phyloP scores from a whole-genome alignment of 1,139 yeast genomes.

The Citeromyces siamensis region DNA sequence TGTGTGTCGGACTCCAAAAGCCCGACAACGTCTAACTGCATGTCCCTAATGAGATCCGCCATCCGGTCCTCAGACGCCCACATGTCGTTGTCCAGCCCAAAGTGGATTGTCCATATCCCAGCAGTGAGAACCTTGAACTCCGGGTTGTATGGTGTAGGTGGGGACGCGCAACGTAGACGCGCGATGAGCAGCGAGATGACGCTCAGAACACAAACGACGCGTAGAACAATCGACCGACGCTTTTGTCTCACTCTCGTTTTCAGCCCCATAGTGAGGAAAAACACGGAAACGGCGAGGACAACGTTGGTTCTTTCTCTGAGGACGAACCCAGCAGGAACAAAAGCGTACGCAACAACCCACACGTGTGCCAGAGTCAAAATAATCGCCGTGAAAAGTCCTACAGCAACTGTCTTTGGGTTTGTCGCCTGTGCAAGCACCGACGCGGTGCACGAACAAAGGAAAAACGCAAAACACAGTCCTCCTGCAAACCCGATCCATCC shows the following conservation, averaged over 20 bases:
- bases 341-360: slow-evolving; percentile 97
- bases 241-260: neutral
- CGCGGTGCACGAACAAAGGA: slow-evolving; percentile 55
- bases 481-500: slow-evolving; percentile 86
- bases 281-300: slow-evolving; percentile 43
- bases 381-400: slow-evolving; percentile 44
- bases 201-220: slow-evolving; percentile 9
- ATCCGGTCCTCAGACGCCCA: slow-evolving; percentile 94
- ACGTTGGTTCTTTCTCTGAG: slow-evolving; percentile 83
- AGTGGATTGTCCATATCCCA: slow-evolving; percentile 97
- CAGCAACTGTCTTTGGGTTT: slow-evolving; percentile 45
- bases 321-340: slow-evolving; percentile 87
- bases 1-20: slow-evolving; percentile 89
- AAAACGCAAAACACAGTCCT: slow-evolving; percentile 51
- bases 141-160: slow-evolving; percentile 67
- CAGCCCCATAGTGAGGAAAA: slow-evolving; percentile 17
- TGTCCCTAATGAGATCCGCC: slow-evolving; percentile 70
- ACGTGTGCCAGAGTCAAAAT: slow-evolving; percentile 68
- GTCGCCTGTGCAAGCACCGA: slow-evolving; percentile 44
- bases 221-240: neutral
- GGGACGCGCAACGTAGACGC: slow-evolving; percentile 44
- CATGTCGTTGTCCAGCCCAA: slow-evolving; percentile 94
- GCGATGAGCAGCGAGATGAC: slow-evolving; percentile 26
- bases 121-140: slow-evolving; percentile 72
- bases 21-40: slow-evolving; percentile 86